These are phyloP conservation scores for Cryomyces minteri DNA, from an alignment of 495 filamentous ascomycete genomes.

Conservation along the genomic window DNA sequence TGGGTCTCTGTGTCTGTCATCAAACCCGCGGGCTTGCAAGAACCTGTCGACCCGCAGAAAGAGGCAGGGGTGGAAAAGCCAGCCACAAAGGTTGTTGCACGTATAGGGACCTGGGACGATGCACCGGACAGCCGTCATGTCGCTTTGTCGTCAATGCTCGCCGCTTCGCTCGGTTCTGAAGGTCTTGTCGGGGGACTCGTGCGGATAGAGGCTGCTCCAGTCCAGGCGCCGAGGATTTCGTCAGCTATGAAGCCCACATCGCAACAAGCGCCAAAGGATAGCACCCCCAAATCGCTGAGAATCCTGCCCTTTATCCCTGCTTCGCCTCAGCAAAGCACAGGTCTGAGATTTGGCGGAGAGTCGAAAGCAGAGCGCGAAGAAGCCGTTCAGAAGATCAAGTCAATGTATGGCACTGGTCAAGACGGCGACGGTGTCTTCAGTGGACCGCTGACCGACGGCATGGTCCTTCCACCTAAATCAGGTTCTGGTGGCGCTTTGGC, in stretches of 20 bases:
- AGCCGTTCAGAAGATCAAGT: conserved; percentile 33
- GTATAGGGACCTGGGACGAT: conserved; percentile 61
- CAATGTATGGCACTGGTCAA: conserved; percentile 32
- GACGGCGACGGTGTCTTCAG: conserved; percentile 47
- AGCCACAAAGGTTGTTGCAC: conserved; percentile 56
- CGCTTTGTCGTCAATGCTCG: conserved; percentile 59
- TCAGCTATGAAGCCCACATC: conserved; percentile 9
- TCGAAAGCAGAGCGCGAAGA: conserved; percentile 59
- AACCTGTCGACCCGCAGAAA: conserved; percentile 52
- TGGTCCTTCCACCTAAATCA: conserved; percentile 35
- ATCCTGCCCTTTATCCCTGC: conserved; percentile 57
- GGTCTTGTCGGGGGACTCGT: conserved; percentile 75
- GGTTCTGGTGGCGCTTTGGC: too few species aligned
- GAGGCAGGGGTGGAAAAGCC: conserved; percentile 32
- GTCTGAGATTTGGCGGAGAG: conserved; percentile 77
- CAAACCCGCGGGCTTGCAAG: conserved; percentile 59
- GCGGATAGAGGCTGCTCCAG: conserved; percentile 59
- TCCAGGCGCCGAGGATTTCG: conserved; percentile 32
- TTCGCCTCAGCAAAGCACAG: conserved; percentile 32
- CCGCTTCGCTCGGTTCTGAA: conserved; percentile 45
- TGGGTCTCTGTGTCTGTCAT: conserved; percentile 64
- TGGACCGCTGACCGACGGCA: conserved; percentile 78
- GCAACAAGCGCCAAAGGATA: conserved; percentile 20
- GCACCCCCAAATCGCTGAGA: conserved; percentile 31
- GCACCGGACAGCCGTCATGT: conserved; percentile 63